A percentile compares a stretch with the other conserved stretches of the same genome.
phyloP scores from a whole-genome alignment of 1,139 yeast species.

The Pichia sorboxylosa region DNA sequence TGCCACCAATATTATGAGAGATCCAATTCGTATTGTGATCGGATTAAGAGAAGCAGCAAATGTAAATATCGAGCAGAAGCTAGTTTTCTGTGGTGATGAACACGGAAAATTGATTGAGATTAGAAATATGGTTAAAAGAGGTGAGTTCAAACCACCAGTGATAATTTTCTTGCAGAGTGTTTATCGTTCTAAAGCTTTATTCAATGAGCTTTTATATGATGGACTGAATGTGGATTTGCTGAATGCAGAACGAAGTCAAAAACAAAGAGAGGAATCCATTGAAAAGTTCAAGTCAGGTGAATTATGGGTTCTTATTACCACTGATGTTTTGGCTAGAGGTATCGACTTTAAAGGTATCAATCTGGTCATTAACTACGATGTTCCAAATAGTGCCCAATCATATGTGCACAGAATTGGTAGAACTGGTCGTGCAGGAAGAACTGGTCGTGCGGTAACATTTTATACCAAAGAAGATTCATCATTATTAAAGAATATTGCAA shows the following conservation, averaged over 20 bases:
- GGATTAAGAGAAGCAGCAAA: slow-evolving; percentile 95
- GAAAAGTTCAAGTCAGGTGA: slow-evolving; percentile 81
- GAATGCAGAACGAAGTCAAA: slow-evolving; percentile 87
- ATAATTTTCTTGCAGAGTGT: slow-evolving; percentile 86
- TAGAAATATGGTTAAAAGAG: slow-evolving; percentile 73
- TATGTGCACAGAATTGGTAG: slow-evolving; percentile 98
- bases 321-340: slow-evolving; percentile 94
- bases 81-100: slow-evolving; percentile 85
- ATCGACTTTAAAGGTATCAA: slow-evolving; percentile 95
- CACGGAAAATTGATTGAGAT: slow-evolving; percentile 89
- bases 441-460: slow-evolving; percentile 81
- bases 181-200: slow-evolving; percentile 87
- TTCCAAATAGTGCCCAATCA: slow-evolving; percentile 87
- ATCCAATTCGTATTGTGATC: slow-evolving; percentile 75
- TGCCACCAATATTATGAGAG: slow-evolving; percentile 74
- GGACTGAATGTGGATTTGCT: slow-evolving; percentile 88
- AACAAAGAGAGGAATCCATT: slow-evolving; percentile 78
- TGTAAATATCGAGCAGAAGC: slow-evolving; percentile 66
- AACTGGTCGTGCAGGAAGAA: slow-evolving; percentile 91
- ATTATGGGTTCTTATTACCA: slow-evolving; percentile 91
- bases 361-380: slow-evolving; percentile 89
- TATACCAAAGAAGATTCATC: slow-evolving; percentile 82
- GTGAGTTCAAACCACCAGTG: slow-evolving; percentile 87
- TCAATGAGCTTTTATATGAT: slow-evolving; percentile 85
- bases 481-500: slow-evolving; percentile 71